phyloP scores from a whole-genome alignment of 2,329 filamentous ascomycete genomes.

The Diplodia scrobiculata region DNA sequence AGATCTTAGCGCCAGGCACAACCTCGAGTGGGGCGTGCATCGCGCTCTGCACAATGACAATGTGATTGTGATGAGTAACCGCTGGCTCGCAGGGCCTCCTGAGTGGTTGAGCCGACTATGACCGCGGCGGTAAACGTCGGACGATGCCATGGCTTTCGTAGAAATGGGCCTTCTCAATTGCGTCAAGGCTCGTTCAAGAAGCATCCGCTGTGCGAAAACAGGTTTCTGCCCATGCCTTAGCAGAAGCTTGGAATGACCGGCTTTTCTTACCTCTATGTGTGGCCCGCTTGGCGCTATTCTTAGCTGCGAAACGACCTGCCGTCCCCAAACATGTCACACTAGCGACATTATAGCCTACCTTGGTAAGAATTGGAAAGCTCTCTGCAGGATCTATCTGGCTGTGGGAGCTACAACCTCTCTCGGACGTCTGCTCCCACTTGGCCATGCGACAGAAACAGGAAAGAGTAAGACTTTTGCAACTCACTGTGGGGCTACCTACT shows the following conservation, averaged over 20 bases:
- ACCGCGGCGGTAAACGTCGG: slow-evolving; percentile 1
- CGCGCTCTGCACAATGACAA: background rate
- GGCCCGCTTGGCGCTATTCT: too few species aligned
- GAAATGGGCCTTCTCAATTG: background rate
- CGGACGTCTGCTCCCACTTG: background rate
- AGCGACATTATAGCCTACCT: too few species aligned
- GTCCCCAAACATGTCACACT: too few species aligned
- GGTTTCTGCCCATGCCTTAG: background rate
- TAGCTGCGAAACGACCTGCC: too few species aligned
- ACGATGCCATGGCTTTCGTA: background rate
- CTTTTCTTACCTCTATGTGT: background rate
- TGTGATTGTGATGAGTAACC: background rate
- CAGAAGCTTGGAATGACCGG: slow-evolving; percentile 1
- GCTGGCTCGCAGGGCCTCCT: background rate
- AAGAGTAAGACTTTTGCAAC: background rate
- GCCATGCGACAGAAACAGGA: background rate
- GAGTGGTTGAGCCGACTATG: background rate
- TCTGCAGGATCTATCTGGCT: too few species aligned
- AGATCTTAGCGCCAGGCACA: background rate
- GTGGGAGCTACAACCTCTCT: too few species aligned
- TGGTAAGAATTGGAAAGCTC: too few species aligned
- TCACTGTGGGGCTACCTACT: background rate
- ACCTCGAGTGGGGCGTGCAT: background rate
- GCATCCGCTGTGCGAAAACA: background rate
- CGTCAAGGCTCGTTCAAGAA: background rate